Conservation (phyloP, 2,329 filamentous ascomycete species). For the Xylaria arbuscula region DNA sequence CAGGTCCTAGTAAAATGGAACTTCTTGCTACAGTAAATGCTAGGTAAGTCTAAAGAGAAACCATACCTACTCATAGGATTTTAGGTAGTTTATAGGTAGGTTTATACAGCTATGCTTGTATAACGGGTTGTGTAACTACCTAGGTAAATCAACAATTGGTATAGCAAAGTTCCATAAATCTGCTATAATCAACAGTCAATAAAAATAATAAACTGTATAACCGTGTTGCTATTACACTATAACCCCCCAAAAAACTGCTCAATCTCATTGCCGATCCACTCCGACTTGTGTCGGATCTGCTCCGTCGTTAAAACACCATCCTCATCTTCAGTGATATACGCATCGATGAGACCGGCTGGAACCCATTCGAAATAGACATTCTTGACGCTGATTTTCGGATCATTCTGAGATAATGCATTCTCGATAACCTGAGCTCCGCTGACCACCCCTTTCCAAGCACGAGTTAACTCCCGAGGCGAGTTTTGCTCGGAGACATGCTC, state of each 20-base stretch:
- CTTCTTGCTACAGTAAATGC: no score
- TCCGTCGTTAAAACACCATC: conserved; percentile 57
- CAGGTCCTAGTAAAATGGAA: no score
- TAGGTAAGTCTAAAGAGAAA: no score
- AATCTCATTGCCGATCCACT: conserved; percentile 51
- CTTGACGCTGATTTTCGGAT: conserved; percentile 51
- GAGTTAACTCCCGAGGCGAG: conserved; percentile 61
- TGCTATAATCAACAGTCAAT: no score
- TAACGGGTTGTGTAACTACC: no score
- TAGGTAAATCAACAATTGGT: no score
- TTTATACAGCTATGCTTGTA: no score
- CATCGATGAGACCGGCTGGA: conserved; percentile 60
- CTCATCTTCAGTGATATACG: conserved; percentile 67
- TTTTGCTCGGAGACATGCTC: conserved; percentile 63
- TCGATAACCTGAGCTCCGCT: conserved; percentile 41
- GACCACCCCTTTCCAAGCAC: conserved; percentile 56
- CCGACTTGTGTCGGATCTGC: conserved; percentile 56
- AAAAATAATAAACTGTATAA: no score
- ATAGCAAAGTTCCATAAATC: no score
- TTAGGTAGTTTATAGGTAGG: no score
- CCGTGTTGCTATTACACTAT: no score
- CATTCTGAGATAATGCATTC: conserved; percentile 20
- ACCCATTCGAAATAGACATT: conserved; percentile 73
- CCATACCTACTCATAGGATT: no score
- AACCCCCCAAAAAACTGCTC: conserved; percentile 54